phyloP scores from a whole-genome alignment of 192 early-diverging fungal genomes.

The Funneliformis mosseae region DNA sequence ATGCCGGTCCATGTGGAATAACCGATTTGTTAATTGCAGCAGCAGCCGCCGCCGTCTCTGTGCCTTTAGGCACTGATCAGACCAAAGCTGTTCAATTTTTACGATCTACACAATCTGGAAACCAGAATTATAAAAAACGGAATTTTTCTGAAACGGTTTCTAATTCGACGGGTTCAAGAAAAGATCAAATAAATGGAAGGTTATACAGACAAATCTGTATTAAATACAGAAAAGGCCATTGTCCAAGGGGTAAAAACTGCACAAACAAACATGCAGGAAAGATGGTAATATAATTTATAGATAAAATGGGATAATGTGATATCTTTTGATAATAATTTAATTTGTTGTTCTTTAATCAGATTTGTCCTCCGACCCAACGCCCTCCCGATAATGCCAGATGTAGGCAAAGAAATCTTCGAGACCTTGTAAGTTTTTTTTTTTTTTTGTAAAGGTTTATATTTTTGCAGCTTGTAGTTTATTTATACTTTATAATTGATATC shows the following conservation, averaged over 20 bases:
- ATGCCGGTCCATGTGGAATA: background rate
- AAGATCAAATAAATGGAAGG: background rate
- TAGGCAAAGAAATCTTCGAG: conserved; percentile 1
- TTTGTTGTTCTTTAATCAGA: too few species aligned
- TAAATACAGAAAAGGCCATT: conserved; percentile 11
- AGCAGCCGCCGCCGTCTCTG: background rate
- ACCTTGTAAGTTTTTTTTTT: background rate
- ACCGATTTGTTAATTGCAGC: conserved; percentile 3
- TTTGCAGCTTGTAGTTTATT: background rate
- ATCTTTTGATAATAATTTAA: too few species aligned
- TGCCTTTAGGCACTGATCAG: too few species aligned
- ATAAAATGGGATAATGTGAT: too few species aligned
- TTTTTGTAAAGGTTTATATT: background rate
- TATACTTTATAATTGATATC: background rate
- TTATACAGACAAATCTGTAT: conserved; percentile 1
- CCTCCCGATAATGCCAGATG: conserved; percentile 1
- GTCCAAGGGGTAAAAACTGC: conserved; percentile 9
- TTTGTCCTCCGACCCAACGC: background rate
- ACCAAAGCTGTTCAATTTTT: background rate
- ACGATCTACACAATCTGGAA: too few species aligned
- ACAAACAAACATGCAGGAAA: conserved; percentile 2
- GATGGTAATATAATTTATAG: background rate
- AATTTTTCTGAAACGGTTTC: background rate
- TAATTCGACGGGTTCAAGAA: background rate
- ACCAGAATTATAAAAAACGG: background rate